phyloP scores from a whole-genome alignment of 257 asterid species.

The Linderniella brevidens region DNA sequence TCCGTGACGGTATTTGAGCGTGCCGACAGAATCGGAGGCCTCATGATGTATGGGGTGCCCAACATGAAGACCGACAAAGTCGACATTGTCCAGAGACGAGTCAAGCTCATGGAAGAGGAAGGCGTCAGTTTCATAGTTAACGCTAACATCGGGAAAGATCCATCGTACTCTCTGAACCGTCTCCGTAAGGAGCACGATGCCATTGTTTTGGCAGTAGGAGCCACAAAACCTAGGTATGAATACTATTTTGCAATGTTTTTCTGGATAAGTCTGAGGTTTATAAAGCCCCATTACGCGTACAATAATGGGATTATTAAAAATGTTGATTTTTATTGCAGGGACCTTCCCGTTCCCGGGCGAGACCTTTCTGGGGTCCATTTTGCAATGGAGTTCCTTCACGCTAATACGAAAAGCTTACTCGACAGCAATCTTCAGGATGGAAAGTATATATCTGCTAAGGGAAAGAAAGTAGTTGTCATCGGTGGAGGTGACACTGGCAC shows the following conservation, averaged over 20 bases:
- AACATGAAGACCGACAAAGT: slow-evolving; percentile 95
- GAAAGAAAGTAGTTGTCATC: slow-evolving; percentile 89
- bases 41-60: slow-evolving; percentile 99
- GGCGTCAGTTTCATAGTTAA: slow-evolving; percentile 78
- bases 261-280: background rate
- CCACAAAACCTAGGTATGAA: slow-evolving; percentile 91
- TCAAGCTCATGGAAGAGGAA: slow-evolving; percentile 83
- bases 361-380: slow-evolving; percentile 89
- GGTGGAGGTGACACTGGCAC: slow-evolving; percentile 99
- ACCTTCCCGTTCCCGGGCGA: slow-evolving; percentile 94
- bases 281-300: too few species aligned
- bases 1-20: slow-evolving; percentile 85
- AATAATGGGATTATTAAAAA: background rate
- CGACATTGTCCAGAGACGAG: slow-evolving; percentile 82
- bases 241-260: too few species aligned
- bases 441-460: slow-evolving; percentile 80
- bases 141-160: slow-evolving; percentile 77
- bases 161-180: slow-evolving; percentile 40
- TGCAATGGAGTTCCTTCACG: slow-evolving; percentile 98
- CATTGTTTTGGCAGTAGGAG: slow-evolving; percentile 84
- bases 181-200: slow-evolving; percentile 76
- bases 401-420: slow-evolving; percentile 87
- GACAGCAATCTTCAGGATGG: slow-evolving; percentile 88
- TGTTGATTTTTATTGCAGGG: slow-evolving; percentile 30
- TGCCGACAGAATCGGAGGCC: slow-evolving; percentile 94